These are phyloP conservation scores for Huntiella bhutanensis DNA, from an alignment of 2,329 filamentous ascomycete species.

Conservation along the genomic window DNA sequence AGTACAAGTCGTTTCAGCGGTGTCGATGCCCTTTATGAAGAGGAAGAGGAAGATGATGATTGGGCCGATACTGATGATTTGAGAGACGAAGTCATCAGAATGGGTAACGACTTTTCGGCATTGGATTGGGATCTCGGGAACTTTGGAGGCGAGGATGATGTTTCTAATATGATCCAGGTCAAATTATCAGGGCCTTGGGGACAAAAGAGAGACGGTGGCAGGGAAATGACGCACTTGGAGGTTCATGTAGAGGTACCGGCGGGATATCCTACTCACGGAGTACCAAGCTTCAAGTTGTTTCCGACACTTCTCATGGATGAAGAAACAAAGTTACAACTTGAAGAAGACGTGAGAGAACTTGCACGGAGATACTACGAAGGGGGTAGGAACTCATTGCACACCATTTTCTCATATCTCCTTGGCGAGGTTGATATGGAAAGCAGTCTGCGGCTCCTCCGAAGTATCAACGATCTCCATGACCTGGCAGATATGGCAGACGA, in stretches of 20 bases:
- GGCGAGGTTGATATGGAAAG: constrained; percentile 42
- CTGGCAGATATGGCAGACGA: constrained; percentile 46
- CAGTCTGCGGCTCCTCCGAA: constrained; percentile 43
- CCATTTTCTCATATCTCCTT: constrained; percentile 41
- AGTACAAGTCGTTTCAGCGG: constrained; percentile 29
- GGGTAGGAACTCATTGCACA: constrained; percentile 42
- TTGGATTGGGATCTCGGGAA: constrained; percentile 37
- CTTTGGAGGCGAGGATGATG: constrained; percentile 22
- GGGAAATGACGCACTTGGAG: constrained; percentile 34
- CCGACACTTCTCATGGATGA: constrained; percentile 44
- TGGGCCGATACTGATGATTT: constrained; percentile 44
- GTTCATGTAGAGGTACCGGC: constrained; percentile 40
- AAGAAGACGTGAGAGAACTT: constrained; percentile 23
- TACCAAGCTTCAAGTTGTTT: constrained; percentile 40
- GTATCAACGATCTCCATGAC: constrained; percentile 28
- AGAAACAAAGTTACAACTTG: constrained; percentile 27
- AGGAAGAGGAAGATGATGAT: constrained; percentile 31
- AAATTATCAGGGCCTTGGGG: constrained; percentile 37
- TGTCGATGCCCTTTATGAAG: constrained; percentile 26
- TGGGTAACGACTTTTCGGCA: constrained; percentile 42
- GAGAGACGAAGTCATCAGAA: constrained; percentile 44
- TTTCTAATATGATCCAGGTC: constrained; percentile 1
- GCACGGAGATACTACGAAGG: constrained; percentile 34
- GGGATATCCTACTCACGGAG: constrained; percentile 36
- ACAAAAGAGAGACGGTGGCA: constrained; percentile 24